Evolutionary conservation across 352 stramenopile species (phyloP).

Genomic region (Aphanomyces stellatus): DNA sequence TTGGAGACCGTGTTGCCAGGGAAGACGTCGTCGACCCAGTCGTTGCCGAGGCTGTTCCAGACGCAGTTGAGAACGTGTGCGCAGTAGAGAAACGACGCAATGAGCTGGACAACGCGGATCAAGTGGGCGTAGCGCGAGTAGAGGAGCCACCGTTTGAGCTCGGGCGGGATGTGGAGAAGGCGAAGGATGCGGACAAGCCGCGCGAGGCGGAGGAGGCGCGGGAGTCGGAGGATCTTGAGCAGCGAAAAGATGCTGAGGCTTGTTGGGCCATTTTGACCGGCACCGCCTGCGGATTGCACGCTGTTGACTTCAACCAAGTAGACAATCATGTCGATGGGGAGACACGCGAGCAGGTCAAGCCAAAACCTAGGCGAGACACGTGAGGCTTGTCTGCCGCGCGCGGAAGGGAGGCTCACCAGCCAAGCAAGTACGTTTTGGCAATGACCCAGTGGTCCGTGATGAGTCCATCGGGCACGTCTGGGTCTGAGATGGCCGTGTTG

Average conservation of each 20-base stretch:
- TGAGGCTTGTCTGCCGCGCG: neutral
- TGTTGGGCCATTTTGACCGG: constrained; percentile 23
- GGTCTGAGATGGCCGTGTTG: constrained; percentile 46
- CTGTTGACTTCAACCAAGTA: constrained; percentile 27
- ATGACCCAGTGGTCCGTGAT: constrained; percentile 55
- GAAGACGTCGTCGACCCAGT: constrained; percentile 7
- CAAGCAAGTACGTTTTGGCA: constrained; percentile 41
- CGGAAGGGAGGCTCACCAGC: constrained; percentile 33
- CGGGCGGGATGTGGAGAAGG: constrained; percentile 58
- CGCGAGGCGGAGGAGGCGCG: constrained; percentile 56
- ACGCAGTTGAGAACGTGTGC: constrained; percentile 18
- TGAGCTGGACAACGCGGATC: constrained; percentile 42
- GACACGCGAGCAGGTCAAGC: constrained; percentile 65
- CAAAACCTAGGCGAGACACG: constrained; percentile 39
- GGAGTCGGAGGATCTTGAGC: constrained; percentile 57
- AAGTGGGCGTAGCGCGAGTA: constrained; percentile 77
- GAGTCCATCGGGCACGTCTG: constrained; percentile 42
- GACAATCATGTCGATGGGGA: constrained; percentile 63
- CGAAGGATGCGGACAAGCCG: constrained; percentile 59
- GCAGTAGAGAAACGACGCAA: constrained; percentile 16
- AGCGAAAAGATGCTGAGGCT: constrained; percentile 61
- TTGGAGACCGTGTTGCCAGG: constrained; percentile 16
- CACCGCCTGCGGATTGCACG: neutral
- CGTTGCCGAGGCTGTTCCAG: constrained; percentile 1
- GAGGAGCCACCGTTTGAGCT: constrained; percentile 67